Base-by-base conservation (phyloP, 1,284 basidiomycete genomes). In the Omphalotus olearius region DNA sequence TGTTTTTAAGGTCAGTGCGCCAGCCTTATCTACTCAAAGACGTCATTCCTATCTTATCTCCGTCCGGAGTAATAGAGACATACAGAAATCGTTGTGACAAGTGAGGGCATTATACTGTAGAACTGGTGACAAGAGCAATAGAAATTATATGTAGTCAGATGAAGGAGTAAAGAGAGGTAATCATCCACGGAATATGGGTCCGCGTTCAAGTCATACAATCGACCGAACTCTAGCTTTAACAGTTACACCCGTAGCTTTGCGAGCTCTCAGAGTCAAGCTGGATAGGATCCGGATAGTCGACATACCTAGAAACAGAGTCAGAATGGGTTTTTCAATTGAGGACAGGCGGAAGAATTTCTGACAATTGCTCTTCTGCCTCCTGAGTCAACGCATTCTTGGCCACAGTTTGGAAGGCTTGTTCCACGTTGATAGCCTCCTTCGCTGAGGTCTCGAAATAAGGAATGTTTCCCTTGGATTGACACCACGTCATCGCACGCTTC, bases 401-500 rank as follows among this genome's bases (percentile, higher is more conserved):
- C 57, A 98, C 96, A 2, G 96, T 98, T 71, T 98, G 95, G 86
- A 99, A 99, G 4, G 97, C 97, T 71, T 98, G 95, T 69, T 99
- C 97, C 53, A 99, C 96, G 63, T 99, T 99, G 79, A 99, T 98
- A 16, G 97, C 96, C 70, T 99, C 97, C 75, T 99, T 99, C 40
- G 97, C 97, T 9, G 96, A 98, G 1, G 97, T 99, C 76, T 99
- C 97, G 70, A 99, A 99, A 73, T 99, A 99, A 13, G 97, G 97
- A 61, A 99, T 98, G 72, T 98, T 98, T 64, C 97, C 97, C 75
- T 99, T 99, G 57, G 93, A 90, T 67, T 99, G 95, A 71, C 97
- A 99, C 97, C 97, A 99, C 7, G 93, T 93, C 94, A 99, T 98
- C 18, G 97, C 97, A 48, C 97, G 90, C 71, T 99, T 99, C 84